A percentile compares a stretch with the other conserved stretches of the same genome.
These are phyloP conservation scores for Irpex rosettiformis DNA, from an alignment of 1,284 basidiomycete species.

Conservation along the genomic window DNA sequence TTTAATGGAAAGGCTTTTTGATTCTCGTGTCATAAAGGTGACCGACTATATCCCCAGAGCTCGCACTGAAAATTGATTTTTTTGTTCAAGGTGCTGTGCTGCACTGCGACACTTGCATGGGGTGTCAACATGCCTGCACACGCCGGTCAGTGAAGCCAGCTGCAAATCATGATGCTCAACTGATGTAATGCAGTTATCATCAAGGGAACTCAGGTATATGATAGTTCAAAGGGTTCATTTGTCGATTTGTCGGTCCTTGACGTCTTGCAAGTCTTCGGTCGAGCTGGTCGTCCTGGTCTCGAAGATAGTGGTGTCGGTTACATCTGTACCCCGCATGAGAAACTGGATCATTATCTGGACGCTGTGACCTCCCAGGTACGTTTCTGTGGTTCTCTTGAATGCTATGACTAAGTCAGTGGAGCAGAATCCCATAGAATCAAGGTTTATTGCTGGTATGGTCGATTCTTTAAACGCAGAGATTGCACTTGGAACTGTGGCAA, in stretches of 20 bases:
- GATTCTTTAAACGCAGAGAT: slow-evolving; percentile 97
- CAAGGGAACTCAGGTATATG: slow-evolving; percentile 98
- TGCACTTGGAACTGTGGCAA: slow-evolving; percentile 91
- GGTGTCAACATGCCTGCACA: slow-evolving; percentile 99
- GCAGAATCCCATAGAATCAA: slow-evolving; percentile 94
- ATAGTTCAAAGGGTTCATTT: slow-evolving; percentile 85
- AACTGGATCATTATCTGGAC: slow-evolving; percentile 89
- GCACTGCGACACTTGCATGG: slow-evolving; percentile 98
- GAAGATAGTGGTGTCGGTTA: slow-evolving; percentile 96
- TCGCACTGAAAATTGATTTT: slow-evolving; percentile 11
- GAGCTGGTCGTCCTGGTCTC: slow-evolving; percentile 95
- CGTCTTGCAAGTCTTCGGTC: slow-evolving; percentile 96
- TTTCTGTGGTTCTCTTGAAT: neutral
- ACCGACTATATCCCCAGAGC: neutral
- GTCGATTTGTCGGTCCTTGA: slow-evolving; percentile 94
- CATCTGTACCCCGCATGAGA: slow-evolving; percentile 94
- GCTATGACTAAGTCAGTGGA: neutral
- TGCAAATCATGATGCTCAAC: neutral
- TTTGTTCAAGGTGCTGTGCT: slow-evolving; percentile 96
- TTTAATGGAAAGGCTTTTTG: slow-evolving; percentile 95
- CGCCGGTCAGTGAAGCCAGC: slow-evolving; percentile 56
- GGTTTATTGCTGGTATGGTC: slow-evolving; percentile 84
- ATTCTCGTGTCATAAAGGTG: slow-evolving; percentile 88
- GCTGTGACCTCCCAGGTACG: slow-evolving; percentile 83
- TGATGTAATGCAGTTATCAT: slow-evolving; percentile 75